Evolutionary conservation across 768 basidiomycete genomes (phyloP).

Genomic region (Kondoa malvinella): DNA sequence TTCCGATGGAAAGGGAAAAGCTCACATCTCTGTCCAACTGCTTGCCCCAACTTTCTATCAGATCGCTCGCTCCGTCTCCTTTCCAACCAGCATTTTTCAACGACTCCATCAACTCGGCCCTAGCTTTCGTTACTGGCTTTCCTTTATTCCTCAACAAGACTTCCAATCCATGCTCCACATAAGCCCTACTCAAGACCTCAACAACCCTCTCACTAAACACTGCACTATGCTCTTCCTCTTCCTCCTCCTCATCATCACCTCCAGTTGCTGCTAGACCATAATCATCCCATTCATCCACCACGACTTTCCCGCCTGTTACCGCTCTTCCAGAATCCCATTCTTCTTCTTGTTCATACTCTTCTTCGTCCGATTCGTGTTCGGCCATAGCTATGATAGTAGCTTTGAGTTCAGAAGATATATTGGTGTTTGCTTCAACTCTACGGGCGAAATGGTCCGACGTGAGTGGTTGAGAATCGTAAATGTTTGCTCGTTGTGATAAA

Average conservation of each 20-base stretch:
- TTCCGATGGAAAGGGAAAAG: neutral
- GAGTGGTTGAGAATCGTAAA: neutral
- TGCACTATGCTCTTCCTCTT: neutral
- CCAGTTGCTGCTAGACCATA: neutral
- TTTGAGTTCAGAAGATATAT: neutral
- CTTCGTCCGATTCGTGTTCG: neutral
- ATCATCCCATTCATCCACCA: neutral
- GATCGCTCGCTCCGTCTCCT: neutral
- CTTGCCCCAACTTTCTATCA: constrained; percentile 2
- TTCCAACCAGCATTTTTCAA: neutral
- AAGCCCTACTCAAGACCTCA: neutral
- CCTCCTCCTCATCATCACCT: neutral
- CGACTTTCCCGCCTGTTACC: neutral
- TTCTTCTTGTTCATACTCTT: neutral
- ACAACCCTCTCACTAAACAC: neutral
- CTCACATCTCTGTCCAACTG: constrained; percentile 1
- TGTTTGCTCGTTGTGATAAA: neutral
- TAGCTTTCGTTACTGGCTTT: neutral
- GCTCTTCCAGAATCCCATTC: neutral
- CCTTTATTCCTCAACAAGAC: neutral
- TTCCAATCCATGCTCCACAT: constrained; percentile 8
- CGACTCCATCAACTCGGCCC: neutral
- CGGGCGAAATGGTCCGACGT: neutral
- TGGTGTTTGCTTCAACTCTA: neutral
- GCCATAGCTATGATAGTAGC: neutral